phyloP scores from a whole-genome alignment of 169 alveolate species.

The Cardiosporidium cionae region DNA sequence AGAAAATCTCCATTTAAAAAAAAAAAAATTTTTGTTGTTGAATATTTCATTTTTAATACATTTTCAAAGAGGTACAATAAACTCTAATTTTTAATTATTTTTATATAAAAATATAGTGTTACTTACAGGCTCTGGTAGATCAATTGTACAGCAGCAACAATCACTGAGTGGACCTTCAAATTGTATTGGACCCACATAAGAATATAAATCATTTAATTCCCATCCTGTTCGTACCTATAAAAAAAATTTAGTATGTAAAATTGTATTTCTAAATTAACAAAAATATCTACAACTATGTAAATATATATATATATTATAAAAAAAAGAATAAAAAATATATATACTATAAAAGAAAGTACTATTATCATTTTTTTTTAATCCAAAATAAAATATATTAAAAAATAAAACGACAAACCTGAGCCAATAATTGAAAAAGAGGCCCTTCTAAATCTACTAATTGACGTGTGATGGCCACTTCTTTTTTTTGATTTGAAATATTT shows the following conservation, averaged over 20 bases:
- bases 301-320: not conserved
- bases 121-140: no score
- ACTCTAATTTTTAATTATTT: no score
- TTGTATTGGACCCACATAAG: constrained; percentile 95
- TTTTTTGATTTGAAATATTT: constrained; percentile 55
- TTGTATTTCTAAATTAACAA: not conserved
- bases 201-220: constrained; percentile 82
- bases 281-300: not conserved
- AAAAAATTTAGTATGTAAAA: not conserved
- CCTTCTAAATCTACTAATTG: constrained; percentile 88
- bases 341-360: not conserved
- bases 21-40: no score
- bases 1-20: no score
- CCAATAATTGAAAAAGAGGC: constrained; percentile 76
- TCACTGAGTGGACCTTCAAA: constrained; percentile 48
- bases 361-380: not conserved
- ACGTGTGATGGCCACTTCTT: constrained; percentile 80
- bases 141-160: no score
- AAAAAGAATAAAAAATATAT: not conserved
- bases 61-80: no score
- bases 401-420: constrained; percentile 33
- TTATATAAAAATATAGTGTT: no score
- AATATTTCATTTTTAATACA: no score
- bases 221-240: constrained; percentile 78
- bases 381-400: not conserved